phyloP scores from a whole-genome alignment of 768 basidiomycete genomes.

The Leucosporidium yakuticum region DNA sequence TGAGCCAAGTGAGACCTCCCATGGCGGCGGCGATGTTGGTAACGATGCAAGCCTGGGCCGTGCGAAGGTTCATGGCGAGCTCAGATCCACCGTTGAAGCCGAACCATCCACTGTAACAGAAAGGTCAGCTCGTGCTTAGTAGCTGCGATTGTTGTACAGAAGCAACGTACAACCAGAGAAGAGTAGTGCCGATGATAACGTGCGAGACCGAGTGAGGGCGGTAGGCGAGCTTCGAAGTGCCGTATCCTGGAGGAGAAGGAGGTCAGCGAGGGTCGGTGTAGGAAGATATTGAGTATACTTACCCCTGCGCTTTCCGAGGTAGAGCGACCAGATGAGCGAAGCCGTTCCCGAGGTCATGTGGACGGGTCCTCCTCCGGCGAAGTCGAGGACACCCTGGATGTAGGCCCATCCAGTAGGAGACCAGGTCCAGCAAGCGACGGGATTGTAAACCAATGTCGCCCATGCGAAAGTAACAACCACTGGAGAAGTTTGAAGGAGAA shows the following conservation, averaged over 20 bases:
- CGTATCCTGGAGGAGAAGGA: too few relatives aligned
- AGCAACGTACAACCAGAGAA: constrained; percentile 69
- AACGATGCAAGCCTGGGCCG: constrained; percentile 78
- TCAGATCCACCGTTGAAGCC: constrained; percentile 72
- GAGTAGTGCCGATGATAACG: constrained; percentile 83
- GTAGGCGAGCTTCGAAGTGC: constrained; percentile 30
- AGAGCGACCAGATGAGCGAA: constrained; percentile 77
- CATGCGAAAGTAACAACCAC: constrained; percentile 69
- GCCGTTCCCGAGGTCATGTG: constrained; percentile 80
- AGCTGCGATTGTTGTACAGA: constrained; percentile 59
- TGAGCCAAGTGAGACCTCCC: constrained; percentile 64
- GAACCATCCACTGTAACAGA: constrained; percentile 71
- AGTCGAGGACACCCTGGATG: constrained; percentile 47
- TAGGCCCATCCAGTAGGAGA: constrained; percentile 73
- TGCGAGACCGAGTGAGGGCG: constrained; percentile 58
- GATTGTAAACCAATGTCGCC: constrained; percentile 61
- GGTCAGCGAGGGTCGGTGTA: background rate
- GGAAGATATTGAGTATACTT: background rate
- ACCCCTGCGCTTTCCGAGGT: constrained; percentile 66
- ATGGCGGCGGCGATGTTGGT: constrained; percentile 74
- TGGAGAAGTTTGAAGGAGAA: constrained; percentile 42
- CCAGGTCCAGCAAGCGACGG: constrained; percentile 80
- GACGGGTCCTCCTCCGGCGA: constrained; percentile 84
- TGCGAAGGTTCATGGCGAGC: constrained; percentile 79
- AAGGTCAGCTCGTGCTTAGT: constrained; percentile 43